Evolutionary conservation across 768 basidiomycete species (phyloP), one percentile per base, ranked within the genome.

Genomic region (Wakefieldia striispora): DNA sequence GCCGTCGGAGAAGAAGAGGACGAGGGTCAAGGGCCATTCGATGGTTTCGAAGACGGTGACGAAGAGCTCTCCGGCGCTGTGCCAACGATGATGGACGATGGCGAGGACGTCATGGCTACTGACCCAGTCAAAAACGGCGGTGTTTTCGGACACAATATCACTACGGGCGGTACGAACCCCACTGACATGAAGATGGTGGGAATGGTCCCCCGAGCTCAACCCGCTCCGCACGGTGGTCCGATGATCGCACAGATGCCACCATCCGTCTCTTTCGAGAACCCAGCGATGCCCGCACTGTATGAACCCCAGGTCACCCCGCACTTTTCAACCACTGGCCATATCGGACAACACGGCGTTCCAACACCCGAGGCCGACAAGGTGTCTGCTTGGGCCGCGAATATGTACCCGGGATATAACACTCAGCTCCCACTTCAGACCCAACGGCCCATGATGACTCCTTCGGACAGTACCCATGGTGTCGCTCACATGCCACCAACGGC

Each of bases 1-100:
- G 77, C 72, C 24, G 71, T 79, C 34, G 82, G 79, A 20, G 82
- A 81, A 38, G 83, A 78, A 4, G 79, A 77, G n/a, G 78, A 76
- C 1, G 81, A 76, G 17, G 78, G 57, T 2, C 70, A 69, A 34
- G 66, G 65, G 13, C 58, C 66, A 26, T 71, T 61, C 27, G 72
- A 67, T 46, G 63, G 65, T 17, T 73, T 71, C 19, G 75, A 72
- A 40, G 71, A 75, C 33, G 75, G 62, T 9, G 75, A 74, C 33
- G 74, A 77, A 40, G 74, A 72, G 10, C 62, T 70, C 45, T 64
- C 56, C 38, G 58, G 61, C 34, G 35, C 61, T 40, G 54, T 53
- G 41, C 60, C 65, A 35, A 55, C 48, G 29, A 37, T 65, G 44
- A 47, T 66, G 50, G 68, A 69, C 23, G 68, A 64, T 31, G 26